Evolutionary conservation across 352 stramenopile genomes (phyloP).

Genomic region (Phytophthora europaea): DNA sequence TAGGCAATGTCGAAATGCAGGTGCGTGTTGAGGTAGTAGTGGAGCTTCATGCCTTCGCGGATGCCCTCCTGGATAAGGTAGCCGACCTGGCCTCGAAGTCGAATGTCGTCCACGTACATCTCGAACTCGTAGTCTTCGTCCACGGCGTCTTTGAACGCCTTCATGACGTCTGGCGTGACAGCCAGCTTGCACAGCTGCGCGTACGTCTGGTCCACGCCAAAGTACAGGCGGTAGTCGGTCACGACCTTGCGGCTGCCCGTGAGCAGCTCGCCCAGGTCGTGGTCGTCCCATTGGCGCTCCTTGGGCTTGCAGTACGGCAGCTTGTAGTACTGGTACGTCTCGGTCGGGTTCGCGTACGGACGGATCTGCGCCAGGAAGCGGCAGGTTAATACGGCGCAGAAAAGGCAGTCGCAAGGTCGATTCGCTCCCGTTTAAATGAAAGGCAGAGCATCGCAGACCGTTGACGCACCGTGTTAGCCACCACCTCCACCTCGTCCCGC

Average conservation of each 20-base stretch:
- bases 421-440: too few species aligned
- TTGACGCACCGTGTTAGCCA: slow-evolving; percentile 72
- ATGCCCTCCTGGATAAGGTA: slow-evolving; percentile 82
- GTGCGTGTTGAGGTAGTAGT: slow-evolving; percentile 97
- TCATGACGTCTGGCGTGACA: slow-evolving; percentile 83
- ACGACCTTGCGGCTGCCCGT: slow-evolving; percentile 95
- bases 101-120: slow-evolving; percentile 99
- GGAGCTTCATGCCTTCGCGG: slow-evolving; percentile 62
- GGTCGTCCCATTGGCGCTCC: slow-evolving; percentile 88
- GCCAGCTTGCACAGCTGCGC: slow-evolving; percentile 92
- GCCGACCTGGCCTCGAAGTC: slow-evolving; percentile 96
- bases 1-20: slow-evolving; percentile 96
- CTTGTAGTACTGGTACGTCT: slow-evolving; percentile 99
- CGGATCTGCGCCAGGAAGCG: slow-evolving; percentile 56
- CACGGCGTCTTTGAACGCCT: slow-evolving; percentile 95
- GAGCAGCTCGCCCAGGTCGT: slow-evolving; percentile 96
- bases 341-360: slow-evolving; percentile 98
- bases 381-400: too few species aligned
- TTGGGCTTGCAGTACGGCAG: slow-evolving; percentile 96
- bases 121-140: slow-evolving; percentile 99
- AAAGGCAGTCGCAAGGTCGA: too few species aligned
- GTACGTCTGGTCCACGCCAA: slow-evolving; percentile 86
- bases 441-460: not conserved
- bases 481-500: slow-evolving; percentile 74
- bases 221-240: slow-evolving; percentile 87